A percentile compares a stretch with the other conserved stretches of the same genome.
phyloP scores from a whole-genome alignment of 2,329 filamentous ascomycete genomes.

The Dryadomyces quercivorus region DNA sequence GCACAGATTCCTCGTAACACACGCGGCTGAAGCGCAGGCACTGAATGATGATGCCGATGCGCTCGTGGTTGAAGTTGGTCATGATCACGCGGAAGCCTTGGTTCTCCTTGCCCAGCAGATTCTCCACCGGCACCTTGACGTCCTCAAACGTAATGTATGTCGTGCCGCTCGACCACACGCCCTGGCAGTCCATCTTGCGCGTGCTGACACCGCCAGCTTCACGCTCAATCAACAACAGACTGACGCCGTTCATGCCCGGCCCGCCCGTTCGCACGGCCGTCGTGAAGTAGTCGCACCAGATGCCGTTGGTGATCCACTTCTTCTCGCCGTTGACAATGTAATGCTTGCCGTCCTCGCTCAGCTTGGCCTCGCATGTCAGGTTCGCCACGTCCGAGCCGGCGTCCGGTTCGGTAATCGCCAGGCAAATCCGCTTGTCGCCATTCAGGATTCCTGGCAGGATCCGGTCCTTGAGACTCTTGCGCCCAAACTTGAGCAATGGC shows the following conservation, averaged over 20 bases:
- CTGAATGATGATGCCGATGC: constrained; percentile 97
- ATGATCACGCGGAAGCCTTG: constrained; percentile 97
- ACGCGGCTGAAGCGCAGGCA: constrained; percentile 90
- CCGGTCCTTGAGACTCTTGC: constrained; percentile 70
- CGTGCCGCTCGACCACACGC: constrained; percentile 88
- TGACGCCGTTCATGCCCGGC: constrained; percentile 84
- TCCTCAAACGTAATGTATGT: constrained; percentile 98
- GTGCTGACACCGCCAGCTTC: constrained; percentile 75
- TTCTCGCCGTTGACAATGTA: constrained; percentile 99
- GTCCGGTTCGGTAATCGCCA: constrained; percentile 95
- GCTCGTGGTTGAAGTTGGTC: constrained; percentile 99
- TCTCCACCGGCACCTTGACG: constrained; percentile 98
- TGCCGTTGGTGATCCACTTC: constrained; percentile 99
- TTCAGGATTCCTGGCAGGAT: constrained; percentile 79
- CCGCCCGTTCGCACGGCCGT: constrained; percentile 86
- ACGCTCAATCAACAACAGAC: constrained; percentile 84
- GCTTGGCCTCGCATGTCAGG: constrained; percentile 87
- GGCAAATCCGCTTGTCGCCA: constrained; percentile 93
- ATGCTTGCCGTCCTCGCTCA: constrained; percentile 91
- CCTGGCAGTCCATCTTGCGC: constrained; percentile 95
- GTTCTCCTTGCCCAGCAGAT: constrained; percentile 95
- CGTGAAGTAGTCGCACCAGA: constrained; percentile 96
- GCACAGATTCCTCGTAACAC: constrained; percentile 92
- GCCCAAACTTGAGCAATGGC: constrained; percentile 83
- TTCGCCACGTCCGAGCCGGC: constrained; percentile 93